These are phyloP conservation scores for Pulveroboletus sp. DNA, from an alignment of 768 basidiomycete species.

Conservation along the genomic window DNA sequence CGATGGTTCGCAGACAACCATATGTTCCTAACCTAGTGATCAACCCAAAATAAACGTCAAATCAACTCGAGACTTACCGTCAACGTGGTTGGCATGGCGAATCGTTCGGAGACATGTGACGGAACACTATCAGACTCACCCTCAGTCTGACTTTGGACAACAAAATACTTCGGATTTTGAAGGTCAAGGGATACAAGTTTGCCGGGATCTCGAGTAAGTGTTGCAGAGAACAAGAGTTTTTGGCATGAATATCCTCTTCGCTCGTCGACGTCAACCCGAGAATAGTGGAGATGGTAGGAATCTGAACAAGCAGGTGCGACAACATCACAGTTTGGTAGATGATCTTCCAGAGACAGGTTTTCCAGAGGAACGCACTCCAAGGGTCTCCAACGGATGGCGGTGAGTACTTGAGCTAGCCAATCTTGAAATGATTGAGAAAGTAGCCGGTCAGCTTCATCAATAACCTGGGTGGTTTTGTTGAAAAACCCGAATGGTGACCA, in stretches of 20 bases:
- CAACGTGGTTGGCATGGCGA: slow-evolving; percentile 78
- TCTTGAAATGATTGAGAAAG: slow-evolving; percentile 95
- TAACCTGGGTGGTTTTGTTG: slow-evolving; percentile 54
- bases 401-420: slow-evolving; percentile 83
- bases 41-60: not conserved
- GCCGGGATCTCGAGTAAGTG: slow-evolving; percentile 91
- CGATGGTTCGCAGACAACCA: slow-evolving; percentile 74
- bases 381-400: slow-evolving; percentile 57
- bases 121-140: slow-evolving; percentile 36
- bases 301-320: slow-evolving; percentile 60
- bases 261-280: slow-evolving; percentile 56
- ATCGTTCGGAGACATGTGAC: slow-evolving; percentile 67
- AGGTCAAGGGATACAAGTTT: slow-evolving; percentile 83
- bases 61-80: slow-evolving; percentile 43
- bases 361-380: not conserved
- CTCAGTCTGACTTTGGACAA: slow-evolving; percentile 59
- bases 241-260: slow-evolving; percentile 70
- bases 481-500: not conserved
- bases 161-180: slow-evolving; percentile 80
- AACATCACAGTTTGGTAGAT: slow-evolving; percentile 34
- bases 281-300: slow-evolving; percentile 8
- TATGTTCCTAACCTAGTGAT: slow-evolving; percentile 65
- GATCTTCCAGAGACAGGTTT: slow-evolving; percentile 3
- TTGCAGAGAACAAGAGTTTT: slow-evolving; percentile 95
- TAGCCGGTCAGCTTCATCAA: slow-evolving; percentile 97